phyloP scores from a whole-genome alignment of 2,329 filamentous ascomycete species.

The Ceratocystis eucalypticola region DNA sequence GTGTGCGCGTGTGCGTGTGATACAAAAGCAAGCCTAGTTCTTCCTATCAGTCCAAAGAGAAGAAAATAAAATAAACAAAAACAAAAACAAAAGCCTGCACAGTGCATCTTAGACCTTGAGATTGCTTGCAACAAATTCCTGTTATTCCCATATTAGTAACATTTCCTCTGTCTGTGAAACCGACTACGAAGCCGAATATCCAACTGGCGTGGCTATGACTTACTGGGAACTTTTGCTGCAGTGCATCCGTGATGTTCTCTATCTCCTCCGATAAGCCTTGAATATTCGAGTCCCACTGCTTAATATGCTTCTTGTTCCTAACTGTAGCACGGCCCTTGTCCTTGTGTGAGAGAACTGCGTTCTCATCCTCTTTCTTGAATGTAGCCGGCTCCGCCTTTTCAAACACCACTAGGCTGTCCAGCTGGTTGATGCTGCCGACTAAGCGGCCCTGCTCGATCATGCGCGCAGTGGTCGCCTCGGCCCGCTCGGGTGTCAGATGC shows the following conservation, averaged over 20 bases:
- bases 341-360: slow-evolving; percentile 42
- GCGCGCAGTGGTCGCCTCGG: slow-evolving; percentile 78
- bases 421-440: slow-evolving; percentile 84
- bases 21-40: not conserved
- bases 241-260: slow-evolving; percentile 67
- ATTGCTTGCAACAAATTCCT: slow-evolving; percentile 6
- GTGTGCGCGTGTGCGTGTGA: too few relatives aligned
- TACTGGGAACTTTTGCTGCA: slow-evolving; percentile 69
- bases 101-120: not conserved
- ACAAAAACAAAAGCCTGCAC: not conserved
- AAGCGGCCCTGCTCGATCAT: slow-evolving; percentile 95
- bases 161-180: not conserved
- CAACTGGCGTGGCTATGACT: slow-evolving; percentile 21
- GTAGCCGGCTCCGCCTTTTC: slow-evolving; percentile 50
- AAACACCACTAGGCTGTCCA: slow-evolving; percentile 78
- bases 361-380: slow-evolving; percentile 5
- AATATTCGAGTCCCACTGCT: slow-evolving; percentile 81
- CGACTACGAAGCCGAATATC: not conserved
- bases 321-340: slow-evolving; percentile 52
- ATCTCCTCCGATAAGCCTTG: slow-evolving; percentile 78
- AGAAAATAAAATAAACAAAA: not conserved
- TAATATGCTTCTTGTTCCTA: slow-evolving; percentile 55
- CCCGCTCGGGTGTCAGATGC: slow-evolving; percentile 63
- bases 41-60: not conserved
- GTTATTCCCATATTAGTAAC: not conserved